phyloP scores from a whole-genome alignment of 2,329 filamentous ascomycete species.

The Didymosphaeria variabile region DNA sequence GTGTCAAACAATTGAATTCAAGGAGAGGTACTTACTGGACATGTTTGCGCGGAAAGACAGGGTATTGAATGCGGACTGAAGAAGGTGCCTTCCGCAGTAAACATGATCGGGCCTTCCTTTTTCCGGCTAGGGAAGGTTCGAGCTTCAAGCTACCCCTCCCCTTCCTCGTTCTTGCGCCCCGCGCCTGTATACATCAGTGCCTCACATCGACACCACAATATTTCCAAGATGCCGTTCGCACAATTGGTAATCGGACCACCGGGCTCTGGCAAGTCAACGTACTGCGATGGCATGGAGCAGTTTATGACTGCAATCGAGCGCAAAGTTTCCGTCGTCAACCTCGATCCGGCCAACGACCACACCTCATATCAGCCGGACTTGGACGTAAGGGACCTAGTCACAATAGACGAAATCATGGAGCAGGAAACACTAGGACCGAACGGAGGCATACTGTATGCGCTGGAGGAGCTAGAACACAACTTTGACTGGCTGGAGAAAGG shows the following conservation, averaged over 20 bases:
- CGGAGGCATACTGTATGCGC: constrained; percentile 88
- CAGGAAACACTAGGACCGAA: constrained; percentile 92
- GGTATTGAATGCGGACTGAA: constrained; percentile 8
- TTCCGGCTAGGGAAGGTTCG: constrained; percentile 11
- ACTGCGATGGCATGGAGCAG: constrained; percentile 99
- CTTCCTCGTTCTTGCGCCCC: neutral
- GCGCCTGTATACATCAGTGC: neutral
- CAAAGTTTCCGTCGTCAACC: constrained; percentile 93
- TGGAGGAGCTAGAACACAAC: constrained; percentile 95
- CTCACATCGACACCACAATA: neutral
- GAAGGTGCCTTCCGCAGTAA: constrained; percentile 30
- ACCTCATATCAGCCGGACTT: constrained; percentile 89
- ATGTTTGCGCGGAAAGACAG: constrained; percentile 30
- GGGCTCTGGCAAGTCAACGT: constrained; percentile 95
- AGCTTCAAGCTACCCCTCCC: constrained; percentile 14
- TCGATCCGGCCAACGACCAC: constrained; percentile 95
- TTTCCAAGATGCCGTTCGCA: constrained; percentile 62
- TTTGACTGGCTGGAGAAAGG: constrained; percentile 89
- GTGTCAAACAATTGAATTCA: neutral
- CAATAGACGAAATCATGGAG: constrained; percentile 93
- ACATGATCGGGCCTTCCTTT: constrained; percentile 21
- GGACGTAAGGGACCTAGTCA: constrained; percentile 88
- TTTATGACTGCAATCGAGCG: constrained; percentile 96
- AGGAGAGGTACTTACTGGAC: constrained; percentile 34
- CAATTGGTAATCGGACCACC: constrained; percentile 94